A percentile compares a stretch with the other conserved stretches of the same genome.
Conservation (phyloP, 371 early-diverging fungal species). For the Mortierella polycephala region DNA sequence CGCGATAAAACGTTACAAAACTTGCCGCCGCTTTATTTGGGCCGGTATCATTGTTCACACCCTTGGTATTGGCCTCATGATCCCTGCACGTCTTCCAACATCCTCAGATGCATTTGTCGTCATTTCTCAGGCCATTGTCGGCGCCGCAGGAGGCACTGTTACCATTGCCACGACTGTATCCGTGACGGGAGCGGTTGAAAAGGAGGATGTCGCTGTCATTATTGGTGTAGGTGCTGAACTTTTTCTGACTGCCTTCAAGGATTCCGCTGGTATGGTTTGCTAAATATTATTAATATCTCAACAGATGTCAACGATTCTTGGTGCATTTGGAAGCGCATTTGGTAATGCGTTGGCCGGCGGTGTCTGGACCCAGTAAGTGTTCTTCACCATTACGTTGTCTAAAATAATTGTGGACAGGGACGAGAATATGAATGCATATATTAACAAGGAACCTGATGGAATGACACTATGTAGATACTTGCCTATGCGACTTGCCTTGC, state of each 20-base stretch:
- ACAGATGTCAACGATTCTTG: constrained; percentile 33
- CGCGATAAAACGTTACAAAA: constrained; percentile 56
- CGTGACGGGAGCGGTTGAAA: constrained; percentile 39
- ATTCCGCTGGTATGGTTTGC: no score
- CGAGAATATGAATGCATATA: no score
- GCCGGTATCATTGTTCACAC: constrained; percentile 54
- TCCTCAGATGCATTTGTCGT: constrained; percentile 57
- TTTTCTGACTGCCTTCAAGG: no score
- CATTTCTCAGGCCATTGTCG: constrained; percentile 58
- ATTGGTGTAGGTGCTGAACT: constrained; percentile 41
- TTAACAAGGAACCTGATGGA: no score
- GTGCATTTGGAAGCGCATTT: constrained; percentile 55
- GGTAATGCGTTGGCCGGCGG: constrained; percentile 60
- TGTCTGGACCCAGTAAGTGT: constrained; percentile 54
- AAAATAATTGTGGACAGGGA: no score
- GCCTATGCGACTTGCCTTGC: constrained; percentile 49
- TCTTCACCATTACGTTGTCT: no score
- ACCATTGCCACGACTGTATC: constrained; percentile 43
- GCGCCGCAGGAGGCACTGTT: constrained; percentile 59
- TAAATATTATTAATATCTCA: no score
- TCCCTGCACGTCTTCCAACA: constrained; percentile 56
- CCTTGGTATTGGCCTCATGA: constrained; percentile 60
- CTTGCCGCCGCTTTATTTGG: constrained; percentile 56
- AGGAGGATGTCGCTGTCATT: constrained; percentile 56
- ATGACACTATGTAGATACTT: constrained; percentile 16